These are phyloP conservation scores for Aspergillus homomorphus DNA, from an alignment of 495 filamentous ascomycete species.

Conservation along the genomic window DNA sequence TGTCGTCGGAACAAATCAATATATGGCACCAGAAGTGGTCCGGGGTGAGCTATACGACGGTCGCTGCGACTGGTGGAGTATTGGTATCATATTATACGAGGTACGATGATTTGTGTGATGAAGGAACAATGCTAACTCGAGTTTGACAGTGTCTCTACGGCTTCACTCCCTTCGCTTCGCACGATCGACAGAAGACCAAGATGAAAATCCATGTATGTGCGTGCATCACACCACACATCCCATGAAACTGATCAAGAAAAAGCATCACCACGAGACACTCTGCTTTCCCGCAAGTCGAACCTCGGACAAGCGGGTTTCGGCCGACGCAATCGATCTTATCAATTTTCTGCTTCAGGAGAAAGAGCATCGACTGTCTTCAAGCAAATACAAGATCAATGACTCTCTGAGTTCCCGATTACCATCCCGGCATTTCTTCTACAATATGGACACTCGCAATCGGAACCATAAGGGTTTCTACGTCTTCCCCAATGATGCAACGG, in stretches of 20 bases:
- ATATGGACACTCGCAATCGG: constrained; percentile 28
- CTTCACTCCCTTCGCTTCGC: constrained; percentile 81
- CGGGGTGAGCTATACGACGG: constrained; percentile 82
- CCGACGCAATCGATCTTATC: constrained; percentile 71
- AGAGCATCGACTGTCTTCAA: constrained; percentile 69
- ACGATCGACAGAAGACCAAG: constrained; percentile 78
- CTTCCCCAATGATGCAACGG: constrained; percentile 71
- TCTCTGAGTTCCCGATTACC: constrained; percentile 31
- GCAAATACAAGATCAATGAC: constrained; percentile 66
- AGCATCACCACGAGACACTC: constrained; percentile 52
- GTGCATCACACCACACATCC: not conserved
- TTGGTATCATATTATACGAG: constrained; percentile 89
- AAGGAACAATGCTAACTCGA: not conserved
- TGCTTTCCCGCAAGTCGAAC: constrained; percentile 62
- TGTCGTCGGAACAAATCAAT: constrained; percentile 94
- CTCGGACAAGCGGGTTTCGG: constrained; percentile 49
- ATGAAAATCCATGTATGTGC: constrained; percentile 67
- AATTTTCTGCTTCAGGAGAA: constrained; percentile 72
- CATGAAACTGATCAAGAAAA: constrained; percentile 14
- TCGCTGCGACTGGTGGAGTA: constrained; percentile 94
- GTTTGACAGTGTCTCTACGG: constrained; percentile 72
- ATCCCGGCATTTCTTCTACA: constrained; percentile 32
- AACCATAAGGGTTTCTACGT: constrained; percentile 57
- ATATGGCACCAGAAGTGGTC: constrained; percentile 95
- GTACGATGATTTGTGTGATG: constrained; percentile 31